A percentile compares a stretch with the other conserved stretches of the same genome.
Evolutionary conservation across 345 rosid species (phyloP).

Genomic region (Brassica rapa): DNA sequence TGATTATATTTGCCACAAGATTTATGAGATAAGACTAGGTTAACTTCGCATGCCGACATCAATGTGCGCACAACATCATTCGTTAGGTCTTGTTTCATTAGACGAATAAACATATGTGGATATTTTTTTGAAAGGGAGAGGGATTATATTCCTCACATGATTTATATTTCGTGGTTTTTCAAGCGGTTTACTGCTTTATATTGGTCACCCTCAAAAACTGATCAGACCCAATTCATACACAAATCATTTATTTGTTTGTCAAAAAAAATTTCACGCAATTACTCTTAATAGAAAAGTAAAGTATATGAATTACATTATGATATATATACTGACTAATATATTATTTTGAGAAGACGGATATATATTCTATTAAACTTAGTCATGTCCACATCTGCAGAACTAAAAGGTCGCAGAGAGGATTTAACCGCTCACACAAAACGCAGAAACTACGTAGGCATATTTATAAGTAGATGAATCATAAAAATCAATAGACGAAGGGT

Average conservation of each 20-base stretch:
- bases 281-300: neutral
- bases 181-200: neutral
- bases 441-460: neutral
- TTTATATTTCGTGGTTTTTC: neutral
- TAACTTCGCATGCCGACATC: constrained; percentile 36
- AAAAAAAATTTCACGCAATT: neutral
- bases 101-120: neutral
- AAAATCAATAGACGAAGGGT: constrained; percentile 3
- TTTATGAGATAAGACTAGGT: constrained; percentile 27
- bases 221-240: neutral
- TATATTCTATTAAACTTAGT: neutral
- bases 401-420: neutral
- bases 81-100: neutral
- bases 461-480: constrained; percentile 5
- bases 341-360: neutral
- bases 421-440: neutral
- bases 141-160: neutral
- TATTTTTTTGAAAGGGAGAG: neutral
- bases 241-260: neutral
- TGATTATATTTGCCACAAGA: constrained; percentile 15
- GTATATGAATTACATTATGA: neutral
- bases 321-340: neutral
- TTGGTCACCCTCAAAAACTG: neutral
- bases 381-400: neutral
- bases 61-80: constrained; percentile 28